phyloP scores from a whole-genome alignment of 768 basidiomycete genomes.

The Rhodosporidiobolus sp. region DNA sequence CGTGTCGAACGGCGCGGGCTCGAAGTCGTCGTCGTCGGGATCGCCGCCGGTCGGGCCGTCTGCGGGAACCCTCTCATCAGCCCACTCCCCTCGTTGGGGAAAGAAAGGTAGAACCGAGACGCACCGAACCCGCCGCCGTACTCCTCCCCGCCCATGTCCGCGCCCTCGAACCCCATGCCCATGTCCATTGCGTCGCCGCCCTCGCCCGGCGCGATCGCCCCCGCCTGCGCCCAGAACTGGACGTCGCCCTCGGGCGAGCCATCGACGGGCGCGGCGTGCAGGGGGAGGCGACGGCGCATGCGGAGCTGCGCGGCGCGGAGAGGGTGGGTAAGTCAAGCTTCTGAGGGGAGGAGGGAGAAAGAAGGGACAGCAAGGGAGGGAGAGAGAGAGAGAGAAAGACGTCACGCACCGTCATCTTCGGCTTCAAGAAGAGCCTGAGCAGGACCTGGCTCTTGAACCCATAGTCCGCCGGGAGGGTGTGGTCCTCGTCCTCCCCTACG shows the following conservation, averaged over 20 bases:
- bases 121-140: conserved; percentile 7
- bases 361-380: background rate
- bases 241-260: conserved; percentile 63
- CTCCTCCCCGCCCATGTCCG: background rate
- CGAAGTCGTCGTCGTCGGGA: conserved; percentile 18
- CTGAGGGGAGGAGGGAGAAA: conserved; percentile 9
- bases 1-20: conserved; percentile 29
- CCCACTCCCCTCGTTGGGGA: too few relatives aligned
- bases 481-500: conserved; percentile 55
- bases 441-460: conserved; percentile 90
- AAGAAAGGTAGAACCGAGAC: background rate
- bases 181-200: background rate
- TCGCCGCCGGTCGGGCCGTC: background rate
- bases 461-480: conserved; percentile 91
- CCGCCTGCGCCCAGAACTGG: conserved; percentile 94
- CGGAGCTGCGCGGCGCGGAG: conserved; percentile 59
- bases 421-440: conserved; percentile 89
- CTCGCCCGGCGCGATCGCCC: conserved; percentile 58
- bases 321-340: background rate
- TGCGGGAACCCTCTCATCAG: background rate
- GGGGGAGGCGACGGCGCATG: conserved; percentile 69
- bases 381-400: conserved; percentile 8
- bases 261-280: background rate
- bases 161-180: background rate
- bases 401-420: conserved; percentile 77